Evolutionary conservation across 345 rosid species (phyloP).

Genomic region (Turnera subulata): DNA sequence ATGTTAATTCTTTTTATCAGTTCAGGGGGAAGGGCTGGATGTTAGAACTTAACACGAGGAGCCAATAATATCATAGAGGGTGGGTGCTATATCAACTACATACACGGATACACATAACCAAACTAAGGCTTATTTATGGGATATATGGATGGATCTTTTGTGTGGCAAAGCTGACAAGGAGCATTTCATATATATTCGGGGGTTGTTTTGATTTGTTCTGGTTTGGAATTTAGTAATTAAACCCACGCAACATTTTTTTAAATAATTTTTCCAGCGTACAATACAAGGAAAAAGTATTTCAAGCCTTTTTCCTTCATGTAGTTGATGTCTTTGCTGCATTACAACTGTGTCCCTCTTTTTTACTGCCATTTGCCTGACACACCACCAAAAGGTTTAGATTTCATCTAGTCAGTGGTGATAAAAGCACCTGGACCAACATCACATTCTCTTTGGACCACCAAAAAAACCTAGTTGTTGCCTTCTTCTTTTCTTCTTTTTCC

Average conservation of each 20-base stretch:
- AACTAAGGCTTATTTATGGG: too few relatives aligned
- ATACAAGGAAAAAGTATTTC: conserved; percentile 17
- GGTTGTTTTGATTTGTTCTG: too few relatives aligned
- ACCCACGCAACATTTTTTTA: too few relatives aligned
- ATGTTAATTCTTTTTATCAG: conserved; percentile 10
- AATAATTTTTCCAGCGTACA: neutral
- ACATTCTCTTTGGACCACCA: too few relatives aligned
- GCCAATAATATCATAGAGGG: conserved; percentile 5
- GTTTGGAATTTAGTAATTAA: neutral
- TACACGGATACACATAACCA: too few relatives aligned
- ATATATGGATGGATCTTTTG: conserved; percentile 2
- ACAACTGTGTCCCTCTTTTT: neutral
- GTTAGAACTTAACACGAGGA: conserved; percentile 12
- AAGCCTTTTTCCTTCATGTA: conserved; percentile 10
- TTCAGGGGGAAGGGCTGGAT: conserved; percentile 10
- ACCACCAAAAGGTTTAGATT: too few relatives aligned
- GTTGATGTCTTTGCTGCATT: conserved; percentile 10
- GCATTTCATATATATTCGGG: too few relatives aligned
- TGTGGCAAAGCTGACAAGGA: conserved; percentile 13
- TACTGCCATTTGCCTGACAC: conserved; percentile 16
- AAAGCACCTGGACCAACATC: conserved; percentile 22
- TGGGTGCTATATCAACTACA: neutral
- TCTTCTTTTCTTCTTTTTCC: neutral
- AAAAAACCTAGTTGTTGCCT: conserved; percentile 7
- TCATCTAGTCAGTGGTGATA: too few relatives aligned